phyloP scores from a whole-genome alignment of 108 stramenopile genomes.

The Cyclotella sp. region DNA sequence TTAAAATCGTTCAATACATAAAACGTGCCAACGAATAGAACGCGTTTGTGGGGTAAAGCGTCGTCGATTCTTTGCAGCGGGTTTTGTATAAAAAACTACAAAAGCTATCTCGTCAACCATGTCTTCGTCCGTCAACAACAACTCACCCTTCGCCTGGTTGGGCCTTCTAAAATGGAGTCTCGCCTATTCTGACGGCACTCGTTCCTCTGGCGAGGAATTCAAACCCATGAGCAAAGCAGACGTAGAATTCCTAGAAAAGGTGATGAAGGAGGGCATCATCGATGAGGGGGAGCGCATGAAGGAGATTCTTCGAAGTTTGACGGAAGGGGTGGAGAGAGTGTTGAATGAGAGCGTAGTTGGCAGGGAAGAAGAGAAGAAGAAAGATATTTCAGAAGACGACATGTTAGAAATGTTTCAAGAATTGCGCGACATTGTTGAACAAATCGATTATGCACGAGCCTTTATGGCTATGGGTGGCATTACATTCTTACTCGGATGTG shows the following conservation, averaged over 20 bases:
- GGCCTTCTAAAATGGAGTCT: constrained; percentile 89
- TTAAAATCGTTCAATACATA: too few species aligned
- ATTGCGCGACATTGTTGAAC: constrained; percentile 89
- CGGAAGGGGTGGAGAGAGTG: constrained; percentile 58
- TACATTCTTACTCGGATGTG: constrained; percentile 76
- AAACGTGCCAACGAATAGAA: too few species aligned
- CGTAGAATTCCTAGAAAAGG: constrained; percentile 78
- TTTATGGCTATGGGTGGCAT: constrained; percentile 79
- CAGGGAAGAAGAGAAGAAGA: constrained; percentile 35
- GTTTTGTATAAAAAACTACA: too few species aligned
- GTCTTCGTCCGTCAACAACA: constrained; percentile 27
- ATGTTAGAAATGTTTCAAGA: constrained; percentile 78
- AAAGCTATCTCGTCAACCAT: constrained; percentile 9
- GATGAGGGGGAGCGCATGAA: constrained; percentile 87
- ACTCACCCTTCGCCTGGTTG: constrained; percentile 68
- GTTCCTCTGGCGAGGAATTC: constrained; percentile 34
- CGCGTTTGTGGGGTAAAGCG: too few species aligned
- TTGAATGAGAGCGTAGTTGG: constrained; percentile 11
- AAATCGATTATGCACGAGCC: constrained; percentile 87
- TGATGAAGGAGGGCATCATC: constrained; percentile 87
- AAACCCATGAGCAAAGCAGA: constrained; percentile 75
- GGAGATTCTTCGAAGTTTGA: constrained; percentile 64
- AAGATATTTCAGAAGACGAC: constrained; percentile 50
- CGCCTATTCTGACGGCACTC: constrained; percentile 78
- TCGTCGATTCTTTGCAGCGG: too few species aligned